Evolutionary conservation across 371 early-diverging fungal species (phyloP), one percentile per base, ranked within the genome.

Genomic region (Mortierella sp.): DNA sequence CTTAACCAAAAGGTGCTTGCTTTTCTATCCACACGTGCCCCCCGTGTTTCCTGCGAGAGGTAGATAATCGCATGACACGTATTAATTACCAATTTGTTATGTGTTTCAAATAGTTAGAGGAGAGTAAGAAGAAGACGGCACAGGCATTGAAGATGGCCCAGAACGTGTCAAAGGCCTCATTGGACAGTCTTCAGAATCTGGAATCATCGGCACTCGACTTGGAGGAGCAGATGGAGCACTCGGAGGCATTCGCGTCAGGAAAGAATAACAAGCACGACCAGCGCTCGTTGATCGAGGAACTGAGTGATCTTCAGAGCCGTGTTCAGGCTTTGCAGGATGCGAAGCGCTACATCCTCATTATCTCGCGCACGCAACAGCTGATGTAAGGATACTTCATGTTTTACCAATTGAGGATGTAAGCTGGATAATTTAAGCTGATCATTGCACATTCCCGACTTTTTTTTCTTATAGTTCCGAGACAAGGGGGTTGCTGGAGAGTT

Each of bases 321-420:
- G 86, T 82, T 2, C 79, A 77, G 75, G 82, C 86, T 35, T 56
- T 85, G 48, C 82, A 85, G 29, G 86, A 85, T 29, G 86, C 86
- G 14, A 85, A 85, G 63, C 49, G 41, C 48, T 85, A 85, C 16
- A 85, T 85, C 27, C 51, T 76, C 4, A 76, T 75, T 51, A 60
- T 85, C 4, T 75, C 79, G 6, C 82, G 71, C 7, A 72, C 86
- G 4, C 86, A 85, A 21, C 29, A 77, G 27, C 49, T 85, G n/a
- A 75, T 85, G 86, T 84, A 84, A 68, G 81, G 24, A 6, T 11
- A 12, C 48, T 0, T 14, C 48, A 48, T 48, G 11, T 48, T 10
- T 14, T 48, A 48, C 65, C 16, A 4, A 35, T 35, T 21, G 7
- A 11, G 18, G 21, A 18, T 32, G 4, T 1, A 16, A 35, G 29